Evolutionary conservation across 2,329 filamentous ascomycete genomes (phyloP).

Genomic region (Anisogramma anomala): DNA sequence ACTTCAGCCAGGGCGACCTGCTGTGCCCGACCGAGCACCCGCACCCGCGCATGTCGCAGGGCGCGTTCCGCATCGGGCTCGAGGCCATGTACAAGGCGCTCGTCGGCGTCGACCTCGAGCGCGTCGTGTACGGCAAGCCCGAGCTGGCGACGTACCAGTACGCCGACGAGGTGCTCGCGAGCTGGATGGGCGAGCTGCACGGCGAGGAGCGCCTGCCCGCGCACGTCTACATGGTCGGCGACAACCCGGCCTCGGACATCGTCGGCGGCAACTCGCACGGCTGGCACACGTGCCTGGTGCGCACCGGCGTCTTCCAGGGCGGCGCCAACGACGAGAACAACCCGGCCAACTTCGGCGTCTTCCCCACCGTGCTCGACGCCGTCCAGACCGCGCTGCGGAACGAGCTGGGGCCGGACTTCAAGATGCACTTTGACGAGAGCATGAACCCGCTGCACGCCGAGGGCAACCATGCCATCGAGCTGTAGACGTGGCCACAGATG

Average conservation of each 20-base stretch:
- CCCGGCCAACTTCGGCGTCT: slow-evolving; percentile 67
- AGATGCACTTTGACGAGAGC: slow-evolving; percentile 59
- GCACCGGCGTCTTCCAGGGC: slow-evolving; percentile 69
- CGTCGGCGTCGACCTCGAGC: slow-evolving; percentile 59
- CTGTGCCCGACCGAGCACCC: slow-evolving; percentile 54
- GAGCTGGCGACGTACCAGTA: slow-evolving; percentile 69
- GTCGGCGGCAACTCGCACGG: slow-evolving; percentile 70
- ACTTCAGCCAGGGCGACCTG: slow-evolving; percentile 41
- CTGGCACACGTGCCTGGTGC: slow-evolving; percentile 70
- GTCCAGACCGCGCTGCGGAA: slow-evolving; percentile 56
- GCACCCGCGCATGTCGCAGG: slow-evolving; percentile 58
- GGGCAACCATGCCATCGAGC: slow-evolving; percentile 13
- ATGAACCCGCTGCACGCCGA: slow-evolving; percentile 44
- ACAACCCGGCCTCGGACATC: slow-evolving; percentile 65
- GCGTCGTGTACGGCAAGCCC: slow-evolving; percentile 66
- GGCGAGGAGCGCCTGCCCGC: slow-evolving; percentile 56
- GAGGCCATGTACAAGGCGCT: slow-evolving; percentile 64
- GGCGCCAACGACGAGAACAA: slow-evolving; percentile 66
- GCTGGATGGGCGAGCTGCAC: slow-evolving; percentile 68
- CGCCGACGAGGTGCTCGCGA: slow-evolving; percentile 59
- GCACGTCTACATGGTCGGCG: slow-evolving; percentile 67
- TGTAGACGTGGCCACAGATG: too few relatives aligned
- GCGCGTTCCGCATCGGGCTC: slow-evolving; percentile 62
- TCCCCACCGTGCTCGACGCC: slow-evolving; percentile 60
- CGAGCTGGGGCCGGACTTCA: slow-evolving; percentile 62